A percentile compares a stretch with the other conserved stretches of the same genome.
Evolutionary conservation across 148 eudicot genomes (phyloP).

Genomic region (Linanthus parryae): DNA sequence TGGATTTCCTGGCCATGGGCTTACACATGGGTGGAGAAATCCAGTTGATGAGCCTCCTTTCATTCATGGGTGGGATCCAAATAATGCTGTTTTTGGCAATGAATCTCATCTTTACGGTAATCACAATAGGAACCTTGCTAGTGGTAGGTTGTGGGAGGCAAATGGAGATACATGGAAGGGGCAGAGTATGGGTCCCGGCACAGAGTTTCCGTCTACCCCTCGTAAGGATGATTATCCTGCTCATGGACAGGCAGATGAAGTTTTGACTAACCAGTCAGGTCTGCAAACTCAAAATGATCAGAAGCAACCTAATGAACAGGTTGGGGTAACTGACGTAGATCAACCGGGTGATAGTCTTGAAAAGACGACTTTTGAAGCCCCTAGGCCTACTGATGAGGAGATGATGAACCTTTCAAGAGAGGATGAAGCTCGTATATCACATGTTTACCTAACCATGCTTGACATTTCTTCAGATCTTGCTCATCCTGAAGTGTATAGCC

Average conservation of each 20-base stretch:
- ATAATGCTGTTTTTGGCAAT: constrained; percentile 56
- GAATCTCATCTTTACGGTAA: constrained; percentile 58
- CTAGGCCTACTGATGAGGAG: constrained; percentile 32
- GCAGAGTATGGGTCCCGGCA: constrained; percentile 43
- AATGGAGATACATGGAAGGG: constrained; percentile 66
- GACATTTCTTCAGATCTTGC: constrained; percentile 73
- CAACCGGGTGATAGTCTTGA: constrained; percentile 29
- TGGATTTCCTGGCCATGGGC: constrained; percentile 58
- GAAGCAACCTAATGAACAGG: constrained; percentile 25
- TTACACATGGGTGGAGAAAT: constrained; percentile 68
- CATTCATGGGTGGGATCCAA: constrained; percentile 88
- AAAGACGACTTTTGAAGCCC: constrained; percentile 23
- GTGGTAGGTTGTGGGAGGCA: too few species aligned
- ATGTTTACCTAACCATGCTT: constrained; percentile 61
- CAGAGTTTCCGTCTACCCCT: constrained; percentile 31
- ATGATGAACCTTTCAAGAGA: constrained; percentile 31
- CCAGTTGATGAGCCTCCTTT: too few species aligned
- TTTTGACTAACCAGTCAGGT: constrained; percentile 31
- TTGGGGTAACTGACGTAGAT: constrained; percentile 23
- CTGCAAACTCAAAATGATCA: constrained; percentile 34
- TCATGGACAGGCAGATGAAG: constrained; percentile 42
- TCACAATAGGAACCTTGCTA: constrained; percentile 25
- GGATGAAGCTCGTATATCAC: constrained; percentile 32
- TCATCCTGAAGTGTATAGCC: constrained; percentile 57
- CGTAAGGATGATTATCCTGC: constrained; percentile 35